Conservation (phyloP, 441 rosid genomes). For the Euphorbia schlechtendalii region DNA sequence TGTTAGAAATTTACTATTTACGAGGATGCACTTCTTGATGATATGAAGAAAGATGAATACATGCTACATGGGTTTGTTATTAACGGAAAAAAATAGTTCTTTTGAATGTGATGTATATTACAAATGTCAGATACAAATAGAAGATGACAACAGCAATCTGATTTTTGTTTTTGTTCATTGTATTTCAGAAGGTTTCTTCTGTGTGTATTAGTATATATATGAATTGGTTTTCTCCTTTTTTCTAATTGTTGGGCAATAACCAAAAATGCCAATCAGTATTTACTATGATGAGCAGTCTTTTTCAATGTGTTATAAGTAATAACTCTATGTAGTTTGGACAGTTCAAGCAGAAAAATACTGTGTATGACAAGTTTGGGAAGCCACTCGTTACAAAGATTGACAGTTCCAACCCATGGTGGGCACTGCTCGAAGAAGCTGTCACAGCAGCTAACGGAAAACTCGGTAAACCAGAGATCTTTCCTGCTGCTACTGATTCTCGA, state of each 20-base stretch:
- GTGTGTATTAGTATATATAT: background rate
- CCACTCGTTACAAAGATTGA: slow-evolving; percentile 52
- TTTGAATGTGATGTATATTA: background rate
- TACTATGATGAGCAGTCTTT: background rate
- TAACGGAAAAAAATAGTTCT: background rate
- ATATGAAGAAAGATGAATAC: too few relatives aligned
- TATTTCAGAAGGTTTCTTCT: background rate
- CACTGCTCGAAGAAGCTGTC: slow-evolving; percentile 64
- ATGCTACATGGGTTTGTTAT: background rate
- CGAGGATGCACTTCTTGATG: too few relatives aligned
- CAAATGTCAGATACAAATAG: background rate
- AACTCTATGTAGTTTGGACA: slow-evolving; percentile 38
- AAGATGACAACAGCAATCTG: background rate
- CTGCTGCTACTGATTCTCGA: slow-evolving; percentile 82
- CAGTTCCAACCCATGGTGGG: slow-evolving; percentile 86
- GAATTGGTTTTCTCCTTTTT: background rate
- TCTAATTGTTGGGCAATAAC: background rate
- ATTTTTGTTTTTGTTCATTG: background rate
- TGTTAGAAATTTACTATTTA: too few relatives aligned
- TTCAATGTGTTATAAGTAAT: slow-evolving; percentile 19
- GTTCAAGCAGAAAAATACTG: slow-evolving; percentile 65
- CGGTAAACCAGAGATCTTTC: slow-evolving; percentile 76
- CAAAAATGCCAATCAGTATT: background rate
- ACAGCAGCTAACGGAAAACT: slow-evolving; percentile 61
- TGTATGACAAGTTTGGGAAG: slow-evolving; percentile 35